phyloP scores from a whole-genome alignment of 208 protist species.

The Zelonia costaricensis region DNA sequence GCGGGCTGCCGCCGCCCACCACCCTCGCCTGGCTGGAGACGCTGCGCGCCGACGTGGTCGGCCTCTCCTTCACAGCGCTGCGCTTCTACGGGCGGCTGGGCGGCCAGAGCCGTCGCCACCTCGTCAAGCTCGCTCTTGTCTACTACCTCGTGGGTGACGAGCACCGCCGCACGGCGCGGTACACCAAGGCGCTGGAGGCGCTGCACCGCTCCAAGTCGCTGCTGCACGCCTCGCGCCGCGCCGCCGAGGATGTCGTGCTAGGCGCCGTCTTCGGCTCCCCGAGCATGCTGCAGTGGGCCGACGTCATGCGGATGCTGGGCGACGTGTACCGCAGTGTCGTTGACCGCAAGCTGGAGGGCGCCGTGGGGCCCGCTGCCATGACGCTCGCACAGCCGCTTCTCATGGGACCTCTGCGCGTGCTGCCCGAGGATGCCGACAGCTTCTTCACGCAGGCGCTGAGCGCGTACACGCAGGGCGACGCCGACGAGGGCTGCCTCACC shows the following conservation, averaged over 20 bases:
- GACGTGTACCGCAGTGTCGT: constrained; percentile 67
- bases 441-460: constrained; percentile 56
- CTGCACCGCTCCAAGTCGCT: constrained; percentile 66
- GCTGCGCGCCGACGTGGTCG: constrained; percentile 54
- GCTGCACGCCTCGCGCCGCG: constrained; percentile 47
- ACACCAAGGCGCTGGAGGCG: constrained; percentile 83
- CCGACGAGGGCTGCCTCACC: constrained; percentile 31
- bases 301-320: constrained; percentile 52
- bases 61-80: constrained; percentile 75
- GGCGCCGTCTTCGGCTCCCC: constrained; percentile 46
- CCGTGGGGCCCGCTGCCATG: constrained; percentile 11
- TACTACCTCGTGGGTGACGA: constrained; percentile 71
- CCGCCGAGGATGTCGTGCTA: constrained; percentile 36
- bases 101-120: constrained; percentile 40
- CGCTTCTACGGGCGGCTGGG: constrained; percentile 66
- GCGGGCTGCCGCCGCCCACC: constrained; percentile 20
- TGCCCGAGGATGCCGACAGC: constrained; percentile 48
- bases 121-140: constrained; percentile 65
- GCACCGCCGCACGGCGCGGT: constrained; percentile 61
- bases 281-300: constrained; percentile 30
- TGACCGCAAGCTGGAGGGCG: constrained; percentile 33
- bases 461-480: constrained; percentile 39
- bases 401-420: constrained; percentile 33
- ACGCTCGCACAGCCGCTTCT: constrained; percentile 48
- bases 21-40: constrained; percentile 62